Percentiles rank a stretch among this genome's conserved stretches.
Evolutionary conservation across 352 stramenopile species (phyloP).

Genomic region (Blastocystis sp.): DNA sequence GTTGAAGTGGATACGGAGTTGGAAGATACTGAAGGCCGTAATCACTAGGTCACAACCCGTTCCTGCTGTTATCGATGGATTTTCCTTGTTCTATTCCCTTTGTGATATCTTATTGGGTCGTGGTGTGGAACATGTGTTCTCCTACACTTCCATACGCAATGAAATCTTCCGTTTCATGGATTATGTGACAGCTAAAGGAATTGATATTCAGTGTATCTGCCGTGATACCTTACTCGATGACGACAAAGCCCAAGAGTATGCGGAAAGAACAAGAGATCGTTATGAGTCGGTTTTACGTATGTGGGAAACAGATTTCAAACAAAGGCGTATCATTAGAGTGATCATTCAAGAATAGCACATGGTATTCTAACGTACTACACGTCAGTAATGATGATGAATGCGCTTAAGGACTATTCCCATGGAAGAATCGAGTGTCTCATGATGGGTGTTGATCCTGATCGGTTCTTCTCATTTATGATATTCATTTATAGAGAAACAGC

Average conservation of each 20-base stretch:
- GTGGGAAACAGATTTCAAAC: background rate
- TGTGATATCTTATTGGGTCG: background rate
- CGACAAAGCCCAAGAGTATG: background rate
- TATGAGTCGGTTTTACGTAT: background rate
- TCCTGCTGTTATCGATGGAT: background rate
- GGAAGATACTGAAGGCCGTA: background rate
- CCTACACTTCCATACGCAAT: background rate
- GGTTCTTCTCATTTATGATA: background rate
- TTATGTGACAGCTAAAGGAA: background rate
- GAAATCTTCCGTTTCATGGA: conserved; percentile 3
- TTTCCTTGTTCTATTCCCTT: background rate
- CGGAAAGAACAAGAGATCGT: background rate
- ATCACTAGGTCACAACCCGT: background rate
- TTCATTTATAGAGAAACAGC: background rate
- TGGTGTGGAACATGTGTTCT: background rate
- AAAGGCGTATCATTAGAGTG: background rate
- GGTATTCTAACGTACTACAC: background rate
- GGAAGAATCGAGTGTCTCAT: background rate
- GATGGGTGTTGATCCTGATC: conserved; percentile 11
- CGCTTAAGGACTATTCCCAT: background rate
- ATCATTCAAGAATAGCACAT: background rate
- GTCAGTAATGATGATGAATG: background rate
- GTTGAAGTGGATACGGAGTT: background rate
- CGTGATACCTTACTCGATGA: background rate
- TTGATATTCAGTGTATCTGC: conserved; percentile 6